Evolutionary conservation across 1,139 yeast species (phyloP).

Genomic region (Hyphopichia khmerensis): DNA sequence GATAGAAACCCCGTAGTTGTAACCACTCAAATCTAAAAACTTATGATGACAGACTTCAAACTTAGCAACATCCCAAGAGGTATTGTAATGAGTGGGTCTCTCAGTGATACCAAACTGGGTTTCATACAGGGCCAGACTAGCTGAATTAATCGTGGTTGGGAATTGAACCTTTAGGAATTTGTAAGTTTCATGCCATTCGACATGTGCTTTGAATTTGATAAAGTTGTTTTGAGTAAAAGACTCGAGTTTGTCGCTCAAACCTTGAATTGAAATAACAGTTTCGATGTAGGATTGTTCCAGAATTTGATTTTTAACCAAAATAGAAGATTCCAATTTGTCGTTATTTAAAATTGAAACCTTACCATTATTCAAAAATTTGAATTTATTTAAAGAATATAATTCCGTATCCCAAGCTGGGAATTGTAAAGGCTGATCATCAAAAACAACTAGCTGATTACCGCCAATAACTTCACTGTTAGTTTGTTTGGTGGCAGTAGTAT

Average conservation of each 20-base stretch:
- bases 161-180: conserved; percentile 92
- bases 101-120: conserved; percentile 90
- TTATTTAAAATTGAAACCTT: conserved; percentile 50
- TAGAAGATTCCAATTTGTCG: conserved; percentile 61
- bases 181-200: conserved; percentile 85
- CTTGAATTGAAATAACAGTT: conserved; percentile 71
- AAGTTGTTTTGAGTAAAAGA: conserved; percentile 31
- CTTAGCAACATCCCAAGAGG: conserved; percentile 94
- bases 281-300: conserved; percentile 58
- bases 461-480: conserved; percentile 48
- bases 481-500: conserved; percentile 45
- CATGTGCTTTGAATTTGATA: conserved; percentile 60
- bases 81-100: conserved; percentile 92
- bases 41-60: conserved; percentile 95
- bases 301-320: conserved; percentile 59
- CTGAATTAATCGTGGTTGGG: conserved; percentile 79
- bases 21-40: conserved; percentile 88
- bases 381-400: conserved; percentile 73
- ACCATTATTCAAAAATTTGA: conserved; percentile 45
- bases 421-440: conserved; percentile 85
- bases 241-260: conserved; percentile 29
- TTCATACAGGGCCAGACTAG: conserved; percentile 75
- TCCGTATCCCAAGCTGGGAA: conserved; percentile 99
- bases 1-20: conserved; percentile 82
- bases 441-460: conserved; percentile 76